Evolutionary conservation across 163 green algal species (phyloP).

Genomic region (Prototheca wickerhamii): DNA sequence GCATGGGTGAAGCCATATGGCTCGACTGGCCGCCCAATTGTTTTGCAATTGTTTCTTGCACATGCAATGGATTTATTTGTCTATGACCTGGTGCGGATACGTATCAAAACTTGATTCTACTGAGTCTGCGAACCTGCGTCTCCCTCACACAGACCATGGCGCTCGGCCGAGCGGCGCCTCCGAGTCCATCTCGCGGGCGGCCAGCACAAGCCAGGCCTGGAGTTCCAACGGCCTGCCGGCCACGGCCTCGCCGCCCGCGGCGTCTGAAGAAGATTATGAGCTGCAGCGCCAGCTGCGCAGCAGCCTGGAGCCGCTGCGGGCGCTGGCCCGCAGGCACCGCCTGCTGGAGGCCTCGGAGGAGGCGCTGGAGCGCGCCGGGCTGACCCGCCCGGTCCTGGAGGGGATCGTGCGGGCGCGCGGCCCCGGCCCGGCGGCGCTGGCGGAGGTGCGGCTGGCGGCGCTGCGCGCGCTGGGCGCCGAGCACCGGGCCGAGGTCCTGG

Average conservation of each 20-base stretch:
- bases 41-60: too few relatives aligned
- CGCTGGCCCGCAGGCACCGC: neutral
- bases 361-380: constrained; percentile 26
- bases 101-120: too few relatives aligned
- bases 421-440: neutral
- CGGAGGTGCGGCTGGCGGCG: neutral
- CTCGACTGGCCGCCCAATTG: too few relatives aligned
- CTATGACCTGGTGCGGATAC: too few relatives aligned
- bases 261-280: neutral
- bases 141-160: too few relatives aligned
- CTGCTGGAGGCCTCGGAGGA: constrained; percentile 3
- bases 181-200: too few relatives aligned
- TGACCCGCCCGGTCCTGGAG: constrained; percentile 6
- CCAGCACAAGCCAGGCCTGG: too few relatives aligned
- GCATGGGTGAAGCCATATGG: too few relatives aligned
- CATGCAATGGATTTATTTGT: too few relatives aligned
- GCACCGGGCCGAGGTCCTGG: neutral
- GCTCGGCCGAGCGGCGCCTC: too few relatives aligned
- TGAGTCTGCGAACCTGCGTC: too few relatives aligned
- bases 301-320: neutral
- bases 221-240: too few relatives aligned
- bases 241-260: neutral
- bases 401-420: neutral
- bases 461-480: neutral
- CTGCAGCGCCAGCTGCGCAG: neutral